Percentiles rank a stretch among this genome's conserved stretches.
Evolutionary conservation across 176 grass and related monocot species (phyloP).

Genomic region (bread wheat (Triticum aestivum)): IWGSC_CS_RefSeq_v2.1 NC_057806.1:410947909-410948408

Average conservation of each 20-base stretch:
- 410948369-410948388: constrained; percentile 1
- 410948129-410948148: neutral
- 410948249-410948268: neutral
- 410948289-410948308: neutral
- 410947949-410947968: constrained; percentile 37
- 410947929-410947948: neutral
- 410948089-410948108: neutral
- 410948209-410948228: neutral
- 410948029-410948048: constrained; percentile 55
- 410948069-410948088: constrained; percentile 99
- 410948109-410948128: neutral
- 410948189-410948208: neutral
- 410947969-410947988: constrained; percentile 15
- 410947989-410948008: constrained; percentile 19
- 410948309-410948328: neutral
- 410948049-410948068: constrained; percentile 97
- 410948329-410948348: neutral
- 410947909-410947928: neutral
- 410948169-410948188: neutral
- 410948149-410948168: neutral
- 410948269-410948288: too few species aligned
- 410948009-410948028: constrained; percentile 85
- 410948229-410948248: neutral
- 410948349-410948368: neutral
- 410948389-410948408: neutral